These are phyloP conservation scores for Daedaleopsis sinensis DNA, from an alignment of 768 basidiomycete genomes.

Conservation along the genomic window DNA sequence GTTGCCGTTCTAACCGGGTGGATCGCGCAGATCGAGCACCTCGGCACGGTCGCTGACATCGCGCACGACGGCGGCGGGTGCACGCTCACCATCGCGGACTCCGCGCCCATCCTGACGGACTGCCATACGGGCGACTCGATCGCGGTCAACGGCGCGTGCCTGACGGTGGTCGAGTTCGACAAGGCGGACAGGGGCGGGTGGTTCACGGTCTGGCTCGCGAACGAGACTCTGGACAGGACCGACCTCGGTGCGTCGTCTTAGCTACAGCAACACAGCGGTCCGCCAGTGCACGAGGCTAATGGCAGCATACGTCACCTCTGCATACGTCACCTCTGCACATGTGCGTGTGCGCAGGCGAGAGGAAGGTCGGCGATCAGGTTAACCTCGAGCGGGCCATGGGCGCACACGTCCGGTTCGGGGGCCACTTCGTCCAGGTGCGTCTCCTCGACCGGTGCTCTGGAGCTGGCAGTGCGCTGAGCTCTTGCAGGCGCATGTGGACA, in stretches of 20 bases:
- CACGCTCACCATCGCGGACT: slow-evolving; percentile 74
- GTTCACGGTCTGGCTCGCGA: slow-evolving; percentile 95
- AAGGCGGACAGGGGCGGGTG: slow-evolving; percentile 62
- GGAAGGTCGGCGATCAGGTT: slow-evolving; percentile 75
- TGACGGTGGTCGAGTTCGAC: slow-evolving; percentile 90
- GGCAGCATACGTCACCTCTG: not conserved
- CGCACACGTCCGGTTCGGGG: slow-evolving; percentile 89
- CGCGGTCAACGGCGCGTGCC: slow-evolving; percentile 75
- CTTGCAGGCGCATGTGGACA: slow-evolving; percentile 88
- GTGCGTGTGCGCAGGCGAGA: slow-evolving; percentile 59
- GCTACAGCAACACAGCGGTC: not conserved
- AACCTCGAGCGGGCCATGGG: slow-evolving; percentile 97
- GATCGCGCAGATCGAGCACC: slow-evolving; percentile 77
- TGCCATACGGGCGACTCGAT: slow-evolving; percentile 96
- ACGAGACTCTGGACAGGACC: slow-evolving; percentile 90
- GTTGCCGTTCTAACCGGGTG: slow-evolving; percentile 14
- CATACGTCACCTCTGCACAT: not conserved
- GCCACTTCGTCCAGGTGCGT: slow-evolving; percentile 94
- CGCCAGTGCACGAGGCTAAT: not conserved
- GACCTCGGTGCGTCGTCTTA: slow-evolving; percentile 69
- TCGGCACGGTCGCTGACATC: slow-evolving; percentile 74
- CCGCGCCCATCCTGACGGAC: slow-evolving; percentile 77
- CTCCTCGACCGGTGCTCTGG: not conserved
- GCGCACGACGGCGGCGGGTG: slow-evolving; percentile 74
- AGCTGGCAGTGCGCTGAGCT: not conserved